Percentiles rank a stretch among this genome's conserved stretches.
Evolutionary conservation across 1,284 basidiomycete genomes (phyloP).

Genomic region (Pisolithus thermaeus): DNA sequence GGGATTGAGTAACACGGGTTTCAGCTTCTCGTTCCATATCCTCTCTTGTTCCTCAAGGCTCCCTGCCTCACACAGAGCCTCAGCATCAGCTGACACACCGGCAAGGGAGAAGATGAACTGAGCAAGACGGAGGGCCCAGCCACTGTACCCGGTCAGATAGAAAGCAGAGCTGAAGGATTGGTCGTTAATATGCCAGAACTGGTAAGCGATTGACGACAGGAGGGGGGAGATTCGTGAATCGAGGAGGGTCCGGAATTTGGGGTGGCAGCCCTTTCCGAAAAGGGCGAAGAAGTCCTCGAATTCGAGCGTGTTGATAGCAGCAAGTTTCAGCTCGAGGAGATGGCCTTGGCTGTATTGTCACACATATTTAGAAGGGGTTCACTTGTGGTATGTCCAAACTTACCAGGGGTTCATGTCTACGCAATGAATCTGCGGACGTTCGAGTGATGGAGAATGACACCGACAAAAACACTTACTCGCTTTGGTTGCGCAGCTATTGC

Average conservation of each 20-base stretch:
- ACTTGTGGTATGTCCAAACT: background rate
- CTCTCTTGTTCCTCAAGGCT: conserved; percentile 57
- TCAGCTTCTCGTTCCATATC: conserved; percentile 60
- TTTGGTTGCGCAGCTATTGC: conserved; percentile 62
- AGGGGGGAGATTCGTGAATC: conserved; percentile 65
- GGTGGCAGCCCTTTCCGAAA: conserved; percentile 66
- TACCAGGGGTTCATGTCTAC: conserved; percentile 68
- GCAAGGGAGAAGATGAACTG: conserved; percentile 56
- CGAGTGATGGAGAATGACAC: background rate
- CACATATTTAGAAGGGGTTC: background rate
- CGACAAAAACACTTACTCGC: conserved; percentile 28
- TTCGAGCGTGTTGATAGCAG: conserved; percentile 54
- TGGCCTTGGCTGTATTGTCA: conserved; percentile 57
- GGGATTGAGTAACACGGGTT: conserved; percentile 64
- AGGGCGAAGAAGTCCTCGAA: conserved; percentile 71
- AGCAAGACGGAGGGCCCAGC: conserved; percentile 65
- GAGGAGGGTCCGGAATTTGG: conserved; percentile 59
- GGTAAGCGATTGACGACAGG: conserved; percentile 70
- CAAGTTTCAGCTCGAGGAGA: conserved; percentile 76
- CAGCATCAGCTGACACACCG: conserved; percentile 54
- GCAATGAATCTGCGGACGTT: conserved; percentile 55
- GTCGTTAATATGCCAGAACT: conserved; percentile 72
- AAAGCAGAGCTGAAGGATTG: conserved; percentile 62
- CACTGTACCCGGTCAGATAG: conserved; percentile 72
- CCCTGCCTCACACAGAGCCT: conserved; percentile 50